Base-by-base conservation (phyloP, 176 grass and related monocot species). In the Eremochloa ophiuroides region DNA sequence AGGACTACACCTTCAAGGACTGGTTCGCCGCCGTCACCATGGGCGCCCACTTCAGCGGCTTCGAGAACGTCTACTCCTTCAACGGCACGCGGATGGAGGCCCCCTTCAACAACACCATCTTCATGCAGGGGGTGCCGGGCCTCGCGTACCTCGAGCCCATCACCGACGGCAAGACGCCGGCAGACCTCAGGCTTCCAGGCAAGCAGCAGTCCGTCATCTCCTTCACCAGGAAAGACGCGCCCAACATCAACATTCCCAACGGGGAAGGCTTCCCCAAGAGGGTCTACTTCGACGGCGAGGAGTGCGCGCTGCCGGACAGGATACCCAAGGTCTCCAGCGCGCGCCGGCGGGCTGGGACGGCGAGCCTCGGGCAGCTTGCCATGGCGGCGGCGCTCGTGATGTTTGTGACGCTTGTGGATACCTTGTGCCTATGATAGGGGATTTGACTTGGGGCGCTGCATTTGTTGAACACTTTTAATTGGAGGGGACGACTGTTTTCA, bases 1-100 rank as follows among this genome's bases (percentile, higher is more conserved):
- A 77, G 37, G 86, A 90, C 60, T 99, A 99, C 89, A 95, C 90
- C 0, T 95, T 95, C 93, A 93, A 90, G 78, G 82, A 99, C 75
- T 99, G 96, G 96, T 99, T 99, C 83, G 78, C 89, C 13, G 93
- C 93, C 1, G 76, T 99, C 71, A 81, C 74, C 75, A 85, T 99
- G 84, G 85, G 84, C 41, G 10, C 69, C 47, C 82, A 71, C 44
- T 94, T 81, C 47, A 61, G 80, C 3, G 96, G 96, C 26, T 99
- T 85, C 66, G 93, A 99, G 87, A 95, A 95, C 9, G 89, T 93
- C 56, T 99, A 99, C 79, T 99, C 96, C 10, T 99, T 99, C 85
- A 99, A 99, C 22, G 86, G 88, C 1, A 95, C 96, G 0, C 79
- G 33, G 83, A 66, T 95, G 69, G 71, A 30, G 14, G 62, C 30